phyloP scores from a whole-genome alignment of 352 stramenopile species.

The Pythium brachiatum region DNA sequence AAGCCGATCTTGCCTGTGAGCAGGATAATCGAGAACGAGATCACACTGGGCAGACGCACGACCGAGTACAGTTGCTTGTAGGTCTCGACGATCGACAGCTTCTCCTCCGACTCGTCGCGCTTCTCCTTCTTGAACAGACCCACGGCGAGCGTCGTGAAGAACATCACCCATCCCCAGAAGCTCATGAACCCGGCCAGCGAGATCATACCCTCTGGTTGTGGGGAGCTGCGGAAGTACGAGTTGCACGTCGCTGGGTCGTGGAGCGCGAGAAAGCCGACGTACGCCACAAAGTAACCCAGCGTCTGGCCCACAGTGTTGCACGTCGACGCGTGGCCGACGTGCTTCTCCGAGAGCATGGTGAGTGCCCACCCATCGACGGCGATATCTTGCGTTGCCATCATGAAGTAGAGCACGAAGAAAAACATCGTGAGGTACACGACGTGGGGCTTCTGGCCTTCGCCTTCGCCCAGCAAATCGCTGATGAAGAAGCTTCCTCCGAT shows the following conservation, averaged over 20 bases:
- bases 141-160: constrained; percentile 90
- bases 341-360: constrained; percentile 97
- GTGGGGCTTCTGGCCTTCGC: constrained; percentile 77
- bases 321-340: constrained; percentile 94
- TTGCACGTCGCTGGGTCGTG: constrained; percentile 93
- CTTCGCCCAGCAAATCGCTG: constrained; percentile 81
- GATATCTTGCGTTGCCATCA: constrained; percentile 99
- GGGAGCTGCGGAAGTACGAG: constrained; percentile 72
- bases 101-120: constrained; percentile 48
- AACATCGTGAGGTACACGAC: constrained; percentile 93
- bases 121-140: constrained; percentile 92
- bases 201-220: constrained; percentile 76
- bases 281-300: constrained; percentile 97
- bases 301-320: constrained; percentile 97
- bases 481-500: constrained; percentile 87
- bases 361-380: constrained; percentile 99
- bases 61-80: constrained; percentile 90
- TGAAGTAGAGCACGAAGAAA: constrained; percentile 98
- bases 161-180: constrained; percentile 94
- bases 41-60: constrained; percentile 81
- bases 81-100: constrained; percentile 83
- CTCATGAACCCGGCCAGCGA: constrained; percentile 89
- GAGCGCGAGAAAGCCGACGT: constrained; percentile 98
- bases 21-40: constrained; percentile 84
- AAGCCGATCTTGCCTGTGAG: constrained; percentile 93